phyloP scores from a whole-genome alignment of 163 green algal species.

The Coccomyxa subellipsoidea region DNA sequence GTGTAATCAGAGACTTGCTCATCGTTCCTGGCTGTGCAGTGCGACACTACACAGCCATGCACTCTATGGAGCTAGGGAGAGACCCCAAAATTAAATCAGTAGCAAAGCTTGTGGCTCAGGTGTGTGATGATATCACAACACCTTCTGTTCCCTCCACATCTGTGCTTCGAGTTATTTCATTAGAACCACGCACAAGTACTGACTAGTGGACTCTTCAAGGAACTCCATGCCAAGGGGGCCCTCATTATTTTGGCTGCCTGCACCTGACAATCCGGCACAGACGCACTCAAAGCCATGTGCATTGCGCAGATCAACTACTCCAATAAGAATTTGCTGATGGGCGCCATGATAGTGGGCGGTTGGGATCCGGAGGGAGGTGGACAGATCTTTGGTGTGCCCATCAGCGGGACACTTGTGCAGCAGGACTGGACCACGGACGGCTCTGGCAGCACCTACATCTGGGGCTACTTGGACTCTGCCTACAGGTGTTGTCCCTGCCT shows the following conservation, averaged over 20 bases:
- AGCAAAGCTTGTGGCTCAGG: slow-evolving; percentile 71
- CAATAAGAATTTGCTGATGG: slow-evolving; percentile 86
- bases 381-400: slow-evolving; percentile 81
- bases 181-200: too few species aligned
- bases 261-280: too few species aligned
- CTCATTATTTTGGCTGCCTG: too few species aligned
- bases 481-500: slow-evolving; percentile 82
- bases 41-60: slow-evolving; percentile 68
- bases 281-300: neutral
- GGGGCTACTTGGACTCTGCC: slow-evolving; percentile 80
- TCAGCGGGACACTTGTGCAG: slow-evolving; percentile 78
- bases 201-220: too few species aligned
- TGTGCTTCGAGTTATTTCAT: neutral
- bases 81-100: slow-evolving; percentile 66
- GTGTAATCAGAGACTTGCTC: too few species aligned
- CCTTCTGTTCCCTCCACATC: neutral
- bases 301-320: slow-evolving; percentile 85
- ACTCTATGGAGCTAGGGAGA: slow-evolving; percentile 59
- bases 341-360: slow-evolving; percentile 85
- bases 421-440: slow-evolving; percentile 89
- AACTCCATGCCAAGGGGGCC: too few species aligned
- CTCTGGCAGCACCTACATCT: slow-evolving; percentile 90
- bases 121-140: slow-evolving; percentile 16
- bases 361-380: slow-evolving; percentile 78
- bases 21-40: too few species aligned